phyloP scores from a whole-genome alignment of 208 protist species.

The Acanthamoeba healyi region DNA sequence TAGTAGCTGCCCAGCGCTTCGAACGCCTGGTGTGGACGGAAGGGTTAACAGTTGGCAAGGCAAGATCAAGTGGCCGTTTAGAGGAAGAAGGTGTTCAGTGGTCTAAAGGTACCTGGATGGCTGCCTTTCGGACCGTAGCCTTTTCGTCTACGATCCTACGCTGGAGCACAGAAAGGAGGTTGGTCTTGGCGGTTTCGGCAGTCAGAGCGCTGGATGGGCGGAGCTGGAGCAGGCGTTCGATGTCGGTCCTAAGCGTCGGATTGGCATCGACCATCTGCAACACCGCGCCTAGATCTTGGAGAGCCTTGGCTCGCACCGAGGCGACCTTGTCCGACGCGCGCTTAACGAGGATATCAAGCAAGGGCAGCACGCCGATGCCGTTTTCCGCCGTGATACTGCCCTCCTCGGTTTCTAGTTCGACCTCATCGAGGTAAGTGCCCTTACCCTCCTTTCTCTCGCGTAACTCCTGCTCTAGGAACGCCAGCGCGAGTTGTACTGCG shows the following conservation, averaged over 20 bases:
- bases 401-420: not conserved
- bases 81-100: not conserved
- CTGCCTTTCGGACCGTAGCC: constrained; percentile 44
- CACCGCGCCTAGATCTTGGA: constrained; percentile 20
- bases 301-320: constrained; percentile 52
- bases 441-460: constrained; percentile 28
- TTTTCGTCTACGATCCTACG: constrained; percentile 66
- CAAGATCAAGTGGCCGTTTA: not conserved
- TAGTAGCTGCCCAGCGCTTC: constrained; percentile 35
- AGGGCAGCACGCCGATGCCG: constrained; percentile 1
- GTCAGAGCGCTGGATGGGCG: not conserved
- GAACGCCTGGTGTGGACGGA: too few species aligned
- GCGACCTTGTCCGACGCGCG: constrained; percentile 61
- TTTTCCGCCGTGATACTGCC: not conserved
- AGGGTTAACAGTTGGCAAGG: not conserved
- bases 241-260: constrained; percentile 32
- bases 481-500: constrained; percentile 53
- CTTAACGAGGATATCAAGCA: constrained; percentile 59
- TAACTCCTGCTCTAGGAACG: constrained; percentile 42
- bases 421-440: constrained; percentile 59
- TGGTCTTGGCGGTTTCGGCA: not conserved
- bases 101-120: constrained; percentile 30
- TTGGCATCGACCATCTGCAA: constrained; percentile 17
- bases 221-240: not conserved
- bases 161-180: constrained; percentile 57